phyloP scores from a whole-genome alignment of 2,329 filamentous ascomycete genomes.

The Fusarium odoratissimum region DNA sequence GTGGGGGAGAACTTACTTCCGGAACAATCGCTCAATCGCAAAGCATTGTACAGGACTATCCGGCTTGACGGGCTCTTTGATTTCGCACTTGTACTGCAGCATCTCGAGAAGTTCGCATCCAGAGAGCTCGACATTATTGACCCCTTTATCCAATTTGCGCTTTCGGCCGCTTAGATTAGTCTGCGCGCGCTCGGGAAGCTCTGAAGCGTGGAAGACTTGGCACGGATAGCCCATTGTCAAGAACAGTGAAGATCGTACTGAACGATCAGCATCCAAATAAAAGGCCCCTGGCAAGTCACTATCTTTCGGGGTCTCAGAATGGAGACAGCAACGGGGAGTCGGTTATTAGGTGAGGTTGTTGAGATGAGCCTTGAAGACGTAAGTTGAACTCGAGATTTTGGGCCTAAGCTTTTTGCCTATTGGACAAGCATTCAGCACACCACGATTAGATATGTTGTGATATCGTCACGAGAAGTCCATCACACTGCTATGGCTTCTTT shows the following conservation, averaged over 20 bases:
- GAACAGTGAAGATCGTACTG: not conserved
- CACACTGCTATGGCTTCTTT: not conserved
- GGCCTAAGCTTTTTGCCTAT: slow-evolving; percentile 27
- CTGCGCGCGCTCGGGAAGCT: slow-evolving; percentile 64
- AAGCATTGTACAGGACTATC: slow-evolving; percentile 65
- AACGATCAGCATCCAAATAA: not conserved
- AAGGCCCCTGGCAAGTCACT: not conserved
- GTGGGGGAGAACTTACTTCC: slow-evolving; percentile 59
- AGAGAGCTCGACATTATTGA: slow-evolving; percentile 60
- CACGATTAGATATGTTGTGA: slow-evolving; percentile 14
- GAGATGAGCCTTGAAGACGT: slow-evolving; percentile 71
- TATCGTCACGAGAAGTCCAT: not conserved
- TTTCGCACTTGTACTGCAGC: slow-evolving; percentile 70
- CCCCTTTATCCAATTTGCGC: slow-evolving; percentile 60
- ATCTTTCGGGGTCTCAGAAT: slow-evolving; percentile 34
- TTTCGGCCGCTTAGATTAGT: slow-evolving; percentile 60
- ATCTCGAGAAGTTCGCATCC: slow-evolving; percentile 68
- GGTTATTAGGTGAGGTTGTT: slow-evolving; percentile 66
- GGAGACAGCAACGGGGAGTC: slow-evolving; percentile 58
- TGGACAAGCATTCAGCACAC: slow-evolving; percentile 18
- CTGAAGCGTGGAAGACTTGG: slow-evolving; percentile 63
- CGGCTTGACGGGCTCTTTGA: slow-evolving; percentile 59
- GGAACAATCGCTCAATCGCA: slow-evolving; percentile 69
- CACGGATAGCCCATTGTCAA: slow-evolving; percentile 68
- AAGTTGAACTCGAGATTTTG: slow-evolving; percentile 42